A percentile compares a stretch with the other conserved stretches of the same genome.
These are phyloP conservation scores for Solanum clarkiae DNA, from an alignment of 257 asterid genomes.

Conservation along the genomic window DNA sequence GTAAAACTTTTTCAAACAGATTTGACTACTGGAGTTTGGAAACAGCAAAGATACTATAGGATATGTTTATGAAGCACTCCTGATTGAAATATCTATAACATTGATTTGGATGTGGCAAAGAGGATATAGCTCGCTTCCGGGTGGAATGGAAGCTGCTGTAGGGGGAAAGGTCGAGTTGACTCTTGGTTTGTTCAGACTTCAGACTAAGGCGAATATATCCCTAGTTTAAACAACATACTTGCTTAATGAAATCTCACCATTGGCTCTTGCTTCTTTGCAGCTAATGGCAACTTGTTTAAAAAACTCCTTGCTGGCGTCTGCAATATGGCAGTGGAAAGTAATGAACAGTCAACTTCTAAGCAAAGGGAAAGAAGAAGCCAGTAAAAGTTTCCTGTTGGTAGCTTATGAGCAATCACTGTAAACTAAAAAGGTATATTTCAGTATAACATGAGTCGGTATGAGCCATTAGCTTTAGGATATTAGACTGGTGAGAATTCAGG, in stretches of 20 bases:
- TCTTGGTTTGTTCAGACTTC: not conserved
- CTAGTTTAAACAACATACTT: not conserved
- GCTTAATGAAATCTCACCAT: conserved; percentile 17
- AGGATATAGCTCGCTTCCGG: not conserved
- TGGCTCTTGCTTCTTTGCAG: conserved; percentile 15
- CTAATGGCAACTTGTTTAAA: conserved; percentile 18
- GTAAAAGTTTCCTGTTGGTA: not conserved
- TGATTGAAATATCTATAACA: not conserved
- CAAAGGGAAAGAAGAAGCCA: not conserved
- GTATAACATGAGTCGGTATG: not conserved
- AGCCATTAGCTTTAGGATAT: not conserved
- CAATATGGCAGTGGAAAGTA: not conserved
- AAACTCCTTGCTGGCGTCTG: conserved; percentile 32
- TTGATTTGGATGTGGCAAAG: not conserved
- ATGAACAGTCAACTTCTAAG: not conserved
- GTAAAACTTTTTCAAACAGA: not conserved
- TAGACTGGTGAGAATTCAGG: not conserved
- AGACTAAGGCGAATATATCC: not conserved
- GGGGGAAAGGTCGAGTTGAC: not conserved
- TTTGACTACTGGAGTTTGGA: not conserved
- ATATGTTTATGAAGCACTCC: not conserved
- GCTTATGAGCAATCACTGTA: not conserved
- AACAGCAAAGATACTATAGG: not conserved
- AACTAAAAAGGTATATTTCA: not conserved
- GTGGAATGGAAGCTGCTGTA: not conserved